Evolutionary conservation across 495 filamentous ascomycete species (phyloP).

Genomic region (Penicillium lagena): DNA sequence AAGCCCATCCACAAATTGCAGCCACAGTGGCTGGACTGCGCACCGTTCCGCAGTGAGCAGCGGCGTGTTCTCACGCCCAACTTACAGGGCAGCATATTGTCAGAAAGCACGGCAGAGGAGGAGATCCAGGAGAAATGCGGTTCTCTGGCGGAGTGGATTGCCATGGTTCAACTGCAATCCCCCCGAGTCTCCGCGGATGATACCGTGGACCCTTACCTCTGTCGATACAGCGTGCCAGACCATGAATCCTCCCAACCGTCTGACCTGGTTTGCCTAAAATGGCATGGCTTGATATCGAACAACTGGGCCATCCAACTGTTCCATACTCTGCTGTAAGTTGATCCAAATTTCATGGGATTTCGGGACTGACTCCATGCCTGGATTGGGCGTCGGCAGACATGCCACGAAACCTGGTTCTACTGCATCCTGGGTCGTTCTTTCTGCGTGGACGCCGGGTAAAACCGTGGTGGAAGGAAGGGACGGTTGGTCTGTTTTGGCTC

Average conservation of each 20-base stretch:
- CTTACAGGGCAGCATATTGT: slow-evolving; percentile 34
- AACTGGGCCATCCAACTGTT: slow-evolving; percentile 37
- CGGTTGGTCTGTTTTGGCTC: slow-evolving; percentile 38
- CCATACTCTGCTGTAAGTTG: slow-evolving; percentile 32
- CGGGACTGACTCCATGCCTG: slow-evolving; percentile 5
- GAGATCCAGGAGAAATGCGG: slow-evolving; percentile 55
- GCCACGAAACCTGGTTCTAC: slow-evolving; percentile 3
- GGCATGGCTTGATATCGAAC: slow-evolving; percentile 40
- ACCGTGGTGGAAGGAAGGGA: slow-evolving; percentile 35
- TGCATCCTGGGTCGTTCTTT: slow-evolving; percentile 34
- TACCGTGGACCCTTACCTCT: slow-evolving; percentile 71
- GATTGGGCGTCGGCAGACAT: slow-evolving; percentile 5
- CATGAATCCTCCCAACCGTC: slow-evolving; percentile 12
- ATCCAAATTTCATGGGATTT: not conserved
- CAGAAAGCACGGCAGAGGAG: slow-evolving; percentile 26
- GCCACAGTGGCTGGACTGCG: slow-evolving; percentile 41
- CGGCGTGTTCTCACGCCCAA: slow-evolving; percentile 41
- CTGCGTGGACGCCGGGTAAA: slow-evolving; percentile 26
- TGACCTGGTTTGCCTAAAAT: slow-evolving; percentile 36
- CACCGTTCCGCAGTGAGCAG: slow-evolving; percentile 16
- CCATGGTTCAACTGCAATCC: slow-evolving; percentile 63
- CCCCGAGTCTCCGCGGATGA: slow-evolving; percentile 64
- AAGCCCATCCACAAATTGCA: slow-evolving; percentile 48
- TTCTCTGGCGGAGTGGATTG: slow-evolving; percentile 78
- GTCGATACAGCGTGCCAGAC: slow-evolving; percentile 67